These are phyloP conservation scores for Hypoxylon sp. DNA, from an alignment of 2,329 filamentous ascomycete genomes.

Conservation along the genomic window DNA sequence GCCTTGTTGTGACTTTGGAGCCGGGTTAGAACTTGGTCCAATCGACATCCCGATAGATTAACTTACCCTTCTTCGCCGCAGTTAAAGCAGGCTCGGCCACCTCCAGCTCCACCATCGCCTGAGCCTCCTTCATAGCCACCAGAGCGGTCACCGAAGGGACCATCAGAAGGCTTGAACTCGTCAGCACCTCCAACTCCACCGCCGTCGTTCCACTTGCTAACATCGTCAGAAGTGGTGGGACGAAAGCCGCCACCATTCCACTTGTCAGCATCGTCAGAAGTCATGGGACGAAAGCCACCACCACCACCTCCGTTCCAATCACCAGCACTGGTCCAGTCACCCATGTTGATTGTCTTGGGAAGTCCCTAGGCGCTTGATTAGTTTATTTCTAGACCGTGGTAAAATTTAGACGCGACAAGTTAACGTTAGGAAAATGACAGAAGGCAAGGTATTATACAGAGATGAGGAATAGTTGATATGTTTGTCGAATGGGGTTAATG, in stretches of 20 bases:
- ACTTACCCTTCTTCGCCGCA: constrained; percentile 68
- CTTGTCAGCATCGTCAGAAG: not conserved
- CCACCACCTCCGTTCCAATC: not conserved
- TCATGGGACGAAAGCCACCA: not conserved
- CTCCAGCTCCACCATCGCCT: constrained; percentile 39
- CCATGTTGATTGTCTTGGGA: constrained; percentile 21
- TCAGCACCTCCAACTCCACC: not conserved
- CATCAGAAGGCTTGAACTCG: not conserved
- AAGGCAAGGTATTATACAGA: not conserved
- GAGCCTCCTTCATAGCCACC: constrained; percentile 24
- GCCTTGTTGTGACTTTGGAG: constrained; percentile 70
- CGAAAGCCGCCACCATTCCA: constrained; percentile 6
- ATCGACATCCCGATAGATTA: constrained; percentile 8
- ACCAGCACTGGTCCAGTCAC: constrained; percentile 22
- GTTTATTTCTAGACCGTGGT: not conserved
- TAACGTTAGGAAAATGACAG: not conserved
- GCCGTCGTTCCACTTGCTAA: constrained; percentile 2
- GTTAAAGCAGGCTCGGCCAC: constrained; percentile 66
- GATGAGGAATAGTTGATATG: not conserved
- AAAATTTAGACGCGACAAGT: not conserved
- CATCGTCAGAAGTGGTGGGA: not conserved
- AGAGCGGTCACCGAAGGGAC: not conserved
- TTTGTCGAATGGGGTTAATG: not conserved
- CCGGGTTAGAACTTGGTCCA: constrained; percentile 38
- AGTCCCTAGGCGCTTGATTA: constrained; percentile 25